Percentiles rank a stretch among this genome's conserved stretches.
Evolutionary conservation across 2,329 filamentous ascomycete genomes (phyloP).

Genomic region (Geosmithia morbida): DNA sequence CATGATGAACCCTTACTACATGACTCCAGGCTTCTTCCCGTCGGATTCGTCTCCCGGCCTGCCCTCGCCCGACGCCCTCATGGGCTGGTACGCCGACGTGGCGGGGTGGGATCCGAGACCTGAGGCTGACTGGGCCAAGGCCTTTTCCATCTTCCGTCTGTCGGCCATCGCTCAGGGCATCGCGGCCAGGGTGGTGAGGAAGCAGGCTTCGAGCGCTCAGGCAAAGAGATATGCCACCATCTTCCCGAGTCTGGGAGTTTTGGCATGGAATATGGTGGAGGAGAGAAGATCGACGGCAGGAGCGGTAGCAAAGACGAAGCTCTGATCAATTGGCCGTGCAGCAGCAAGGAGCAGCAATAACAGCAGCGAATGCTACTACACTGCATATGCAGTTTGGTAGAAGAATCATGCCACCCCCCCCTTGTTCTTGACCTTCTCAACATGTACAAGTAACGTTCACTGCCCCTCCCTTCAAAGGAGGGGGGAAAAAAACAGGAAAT

Average conservation of each 20-base stretch:
- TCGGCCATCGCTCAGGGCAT: conserved; percentile 2
- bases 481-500: no score
- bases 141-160: background rate
- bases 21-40: background rate
- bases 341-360: background rate
- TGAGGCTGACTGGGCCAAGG: background rate
- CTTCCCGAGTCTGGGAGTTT: conserved; percentile 1
- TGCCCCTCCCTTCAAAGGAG: no score
- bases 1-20: conserved; percentile 23
- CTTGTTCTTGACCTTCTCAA: no score
- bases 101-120: conserved; percentile 1
- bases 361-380: background rate
- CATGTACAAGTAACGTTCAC: no score
- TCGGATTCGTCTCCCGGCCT: background rate
- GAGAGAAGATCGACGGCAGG: background rate
- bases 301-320: background rate
- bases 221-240: background rate
- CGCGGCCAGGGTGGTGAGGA: conserved; percentile 1
- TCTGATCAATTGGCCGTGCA: background rate
- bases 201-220: conserved; percentile 1
- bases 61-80: background rate
- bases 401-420: no score
- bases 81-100: conserved; percentile 1
- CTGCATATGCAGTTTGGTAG: no score
- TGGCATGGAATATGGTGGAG: conserved; percentile 1